Conservation (phyloP, 140 eudicot species). For the Erigeron philadelphicus region DNA sequence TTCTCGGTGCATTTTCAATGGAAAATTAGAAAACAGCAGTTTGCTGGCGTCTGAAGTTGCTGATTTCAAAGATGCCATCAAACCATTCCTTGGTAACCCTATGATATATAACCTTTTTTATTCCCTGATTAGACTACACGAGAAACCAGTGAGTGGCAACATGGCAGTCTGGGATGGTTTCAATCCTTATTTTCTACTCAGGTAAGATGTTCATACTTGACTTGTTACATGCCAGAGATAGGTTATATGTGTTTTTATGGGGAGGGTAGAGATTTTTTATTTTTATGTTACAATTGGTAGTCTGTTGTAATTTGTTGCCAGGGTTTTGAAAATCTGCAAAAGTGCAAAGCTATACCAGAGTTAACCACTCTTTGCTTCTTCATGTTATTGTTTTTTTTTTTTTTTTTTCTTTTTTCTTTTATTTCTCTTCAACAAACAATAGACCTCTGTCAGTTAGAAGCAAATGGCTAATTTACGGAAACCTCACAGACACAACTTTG, state of each 20-base stretch:
- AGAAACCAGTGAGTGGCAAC: constrained; percentile 29
- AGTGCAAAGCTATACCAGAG: constrained; percentile 12
- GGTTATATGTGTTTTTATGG: constrained; percentile 8
- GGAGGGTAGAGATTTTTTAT: constrained; percentile 10
- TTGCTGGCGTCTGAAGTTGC: constrained; percentile 36
- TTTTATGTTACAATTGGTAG: constrained; percentile 4
- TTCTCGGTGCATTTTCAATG: constrained; percentile 45
- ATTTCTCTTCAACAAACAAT: no score
- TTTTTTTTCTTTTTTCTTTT: background rate
- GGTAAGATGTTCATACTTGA: constrained; percentile 29
- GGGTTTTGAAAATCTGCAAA: constrained; percentile 6
- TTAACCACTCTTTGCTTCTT: constrained; percentile 1
- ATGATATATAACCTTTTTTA: constrained; percentile 48
- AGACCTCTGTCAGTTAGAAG: no score
- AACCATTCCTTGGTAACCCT: constrained; percentile 70
- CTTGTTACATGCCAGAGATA: constrained; percentile 16
- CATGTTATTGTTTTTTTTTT: background rate
- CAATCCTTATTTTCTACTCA: constrained; percentile 69
- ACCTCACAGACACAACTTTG: background rate
- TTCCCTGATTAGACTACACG: constrained; percentile 50
- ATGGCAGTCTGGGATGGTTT: constrained; percentile 57
- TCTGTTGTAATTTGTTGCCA: constrained; percentile 4
- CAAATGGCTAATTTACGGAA: no score
- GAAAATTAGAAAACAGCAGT: constrained; percentile 24
- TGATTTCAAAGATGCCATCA: constrained; percentile 48